Evolutionary conservation across 2,329 filamentous ascomycete species (phyloP), one percentile per base, ranked within the genome.

Genomic region (Hypoxylon sp.): DNA sequence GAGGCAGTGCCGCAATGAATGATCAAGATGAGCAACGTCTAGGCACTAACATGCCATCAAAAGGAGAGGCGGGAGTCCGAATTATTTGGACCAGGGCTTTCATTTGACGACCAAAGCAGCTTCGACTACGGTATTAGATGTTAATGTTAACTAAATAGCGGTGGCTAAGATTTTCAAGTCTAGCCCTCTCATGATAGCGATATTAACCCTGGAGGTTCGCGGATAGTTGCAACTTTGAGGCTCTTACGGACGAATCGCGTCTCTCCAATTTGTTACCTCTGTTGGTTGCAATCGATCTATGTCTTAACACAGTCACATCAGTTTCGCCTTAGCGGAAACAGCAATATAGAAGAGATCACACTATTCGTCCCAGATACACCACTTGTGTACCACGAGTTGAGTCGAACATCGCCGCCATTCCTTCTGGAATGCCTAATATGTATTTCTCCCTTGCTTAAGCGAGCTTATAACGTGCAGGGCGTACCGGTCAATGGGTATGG

Each of bases 391-490:
- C 63, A 14, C 19, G 21, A 34, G 21, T 14, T 5, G 13, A n/a
- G 6, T 45, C 38, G 21, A 52, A 13, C 17, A 19, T 34, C 45
- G 57, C 60, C 60, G 58, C 58, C 65, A 60, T 60, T 65, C 50
- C 48, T 56, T 23, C 48, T 19, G 51, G 25, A 59, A 49, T 63
- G 32, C 61, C 52, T 62, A 43, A n/a, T 36, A 56, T 55, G n/a
- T 23, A 58, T 45, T 21, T 28, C 23, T 52, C 10, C 25, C 14
- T 28, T 65, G 45, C 50, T 43, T 60, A 68, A 63, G 41, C 62
- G 65, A 65, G 61, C 48, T 38, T 60, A 58, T 61, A 25, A 19
- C 28, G 38, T 64, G 60, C 60, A 60, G 48, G n/a, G 34, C 21
- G 28, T 32, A 41, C 49, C 46, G n/a, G 41, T 30, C 17, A 25